Evolutionary conservation across 495 filamentous ascomycete genomes (phyloP), one percentile per base, ranked within the genome.

Genomic region (Penicillium egyptiacum): DNA sequence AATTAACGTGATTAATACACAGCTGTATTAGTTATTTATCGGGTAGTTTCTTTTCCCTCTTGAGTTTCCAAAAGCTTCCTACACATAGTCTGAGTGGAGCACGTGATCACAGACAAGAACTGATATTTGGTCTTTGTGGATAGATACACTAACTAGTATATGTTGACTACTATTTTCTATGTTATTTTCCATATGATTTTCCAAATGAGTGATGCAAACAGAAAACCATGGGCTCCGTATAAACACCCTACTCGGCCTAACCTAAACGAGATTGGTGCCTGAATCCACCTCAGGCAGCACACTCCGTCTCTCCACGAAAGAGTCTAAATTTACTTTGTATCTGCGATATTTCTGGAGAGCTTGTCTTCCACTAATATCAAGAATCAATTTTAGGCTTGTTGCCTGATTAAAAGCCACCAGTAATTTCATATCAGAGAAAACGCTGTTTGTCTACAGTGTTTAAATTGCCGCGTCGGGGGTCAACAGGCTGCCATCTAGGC

Each of bases 271-370:
- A 39, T 46, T 39, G 53, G 31, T 67, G 64, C 64, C 61, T 67
- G 63, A 66, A 50, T 51, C 43, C 42, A 49, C 48, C 53, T 66
- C 45, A 69, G 66, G 66, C 66, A 69, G 39, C 57, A 56, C 23
- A 43, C 48, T 52, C 52, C 56, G 35, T 50, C 44, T 44, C 12
- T 50, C 23, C 45, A 31, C 45, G n/a, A 39, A 23, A 19, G 17
- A 25, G 47, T 51, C 50, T 40, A 52, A 52, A 52, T 10, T 40
- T 23, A 22, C 26, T 49, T 31, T 39, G 35, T 17, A 39, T n/a
- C 35, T 48, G 31, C 20, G 11, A 50, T 19, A 35, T 22, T 20
- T 49, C 26, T 33, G 25, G 25, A 3, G 35, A 39, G 30, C 23
- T 31, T 25, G 25, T 28, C 52, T 54, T 19, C 52, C 40, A 53